Evolutionary conservation across 73 alveolate species (phyloP).

Genomic region (Breviolum minutum): DNA sequence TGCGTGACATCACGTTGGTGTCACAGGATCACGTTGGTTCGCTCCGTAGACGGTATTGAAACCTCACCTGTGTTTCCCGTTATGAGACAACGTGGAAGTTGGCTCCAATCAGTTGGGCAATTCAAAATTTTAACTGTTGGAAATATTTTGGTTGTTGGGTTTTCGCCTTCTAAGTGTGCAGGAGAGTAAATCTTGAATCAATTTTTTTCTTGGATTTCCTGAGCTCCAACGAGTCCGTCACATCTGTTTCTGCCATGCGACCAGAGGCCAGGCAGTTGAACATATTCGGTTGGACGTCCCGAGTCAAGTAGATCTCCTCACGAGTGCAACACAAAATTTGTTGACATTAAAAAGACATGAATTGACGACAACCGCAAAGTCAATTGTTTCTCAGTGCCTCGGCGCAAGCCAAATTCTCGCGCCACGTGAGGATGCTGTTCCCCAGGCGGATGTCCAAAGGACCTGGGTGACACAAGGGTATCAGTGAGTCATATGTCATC

Average conservation of each 20-base stretch:
- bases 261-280: constrained; percentile 88
- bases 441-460: constrained; percentile 94
- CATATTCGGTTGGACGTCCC: constrained; percentile 51
- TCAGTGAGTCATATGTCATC: no score
- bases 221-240: not conserved
- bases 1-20: no score
- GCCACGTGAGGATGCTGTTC: constrained; percentile 73
- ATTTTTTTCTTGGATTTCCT: not conserved
- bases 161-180: no score
- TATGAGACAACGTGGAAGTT: no score
- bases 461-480: not conserved
- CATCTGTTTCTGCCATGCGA: not conserved
- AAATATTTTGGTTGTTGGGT: no score
- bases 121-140: no score
- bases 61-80: no score
- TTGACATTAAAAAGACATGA: not conserved
- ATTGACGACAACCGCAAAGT: not conserved
- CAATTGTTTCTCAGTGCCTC: constrained; percentile 3
- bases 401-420: constrained; percentile 75
- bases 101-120: no score
- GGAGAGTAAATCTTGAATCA: no score
- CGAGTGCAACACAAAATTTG: not conserved
- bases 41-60: no score
- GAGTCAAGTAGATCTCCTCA: constrained; percentile 12
- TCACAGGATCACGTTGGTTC: no score